Conservation (phyloP, 2,329 filamentous ascomycete species). For the Trichophyton rubrum region DNA sequence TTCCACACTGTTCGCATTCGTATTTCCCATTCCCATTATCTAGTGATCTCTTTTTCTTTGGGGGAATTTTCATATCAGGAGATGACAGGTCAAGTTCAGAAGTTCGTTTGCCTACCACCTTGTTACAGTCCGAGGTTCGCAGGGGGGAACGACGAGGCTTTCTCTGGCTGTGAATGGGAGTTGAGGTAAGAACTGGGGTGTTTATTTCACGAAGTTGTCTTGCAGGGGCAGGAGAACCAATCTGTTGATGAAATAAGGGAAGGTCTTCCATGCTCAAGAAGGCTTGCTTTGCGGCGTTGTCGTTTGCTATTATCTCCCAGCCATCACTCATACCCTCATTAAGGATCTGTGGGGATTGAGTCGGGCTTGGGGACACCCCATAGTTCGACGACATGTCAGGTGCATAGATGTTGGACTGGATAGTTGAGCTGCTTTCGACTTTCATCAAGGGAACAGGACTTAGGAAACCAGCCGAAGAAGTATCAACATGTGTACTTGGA, state of each 20-base stretch:
- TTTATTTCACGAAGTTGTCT: neutral
- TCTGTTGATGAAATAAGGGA: neutral
- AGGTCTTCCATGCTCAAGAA: neutral
- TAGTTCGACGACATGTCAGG: neutral
- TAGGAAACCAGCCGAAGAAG: neutral
- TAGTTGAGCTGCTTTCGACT: conserved; percentile 1
- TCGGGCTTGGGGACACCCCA: neutral
- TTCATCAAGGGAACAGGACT: conserved; percentile 1
- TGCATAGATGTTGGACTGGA: neutral
- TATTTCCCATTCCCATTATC: conserved; percentile 60
- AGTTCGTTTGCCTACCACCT: neutral
- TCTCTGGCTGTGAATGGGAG: neutral
- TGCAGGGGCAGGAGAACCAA: neutral
- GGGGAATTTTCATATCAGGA: conserved; percentile 7
- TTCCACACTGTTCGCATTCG: conserved; percentile 61
- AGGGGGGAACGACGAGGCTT: conserved; percentile 4
- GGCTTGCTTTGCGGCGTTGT: neutral
- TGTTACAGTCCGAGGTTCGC: conserved; percentile 5
- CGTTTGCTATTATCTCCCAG: neutral
- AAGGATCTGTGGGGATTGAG: neutral
- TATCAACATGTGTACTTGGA: neutral
- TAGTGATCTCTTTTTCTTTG: conserved; percentile 7
- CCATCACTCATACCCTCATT: neutral
- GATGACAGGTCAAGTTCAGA: neutral
- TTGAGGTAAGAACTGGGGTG: neutral